phyloP scores from a whole-genome alignment of 768 basidiomycete species.

The Strobilomyces echinocephalus region DNA sequence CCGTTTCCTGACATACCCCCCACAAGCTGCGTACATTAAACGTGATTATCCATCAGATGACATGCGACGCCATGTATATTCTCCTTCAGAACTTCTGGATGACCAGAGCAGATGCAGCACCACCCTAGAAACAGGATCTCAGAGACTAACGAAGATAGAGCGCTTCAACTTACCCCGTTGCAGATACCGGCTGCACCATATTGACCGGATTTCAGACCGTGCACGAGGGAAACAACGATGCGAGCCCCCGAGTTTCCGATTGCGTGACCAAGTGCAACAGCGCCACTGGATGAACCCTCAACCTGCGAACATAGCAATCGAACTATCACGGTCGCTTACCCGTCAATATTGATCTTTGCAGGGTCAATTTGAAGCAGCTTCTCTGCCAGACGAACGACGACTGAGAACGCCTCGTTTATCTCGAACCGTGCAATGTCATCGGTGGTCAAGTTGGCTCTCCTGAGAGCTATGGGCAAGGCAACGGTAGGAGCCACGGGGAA shows the following conservation, averaged over 20 bases:
- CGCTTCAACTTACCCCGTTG: conserved; percentile 72
- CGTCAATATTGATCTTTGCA: conserved; percentile 85
- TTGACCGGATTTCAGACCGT: conserved; percentile 86
- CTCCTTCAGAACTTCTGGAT: conserved; percentile 73
- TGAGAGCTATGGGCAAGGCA: conserved; percentile 82
- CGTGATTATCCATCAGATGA: conserved; percentile 17
- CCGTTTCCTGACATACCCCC: conserved; percentile 15
- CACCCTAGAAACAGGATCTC: conserved; percentile 53
- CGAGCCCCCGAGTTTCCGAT: conserved; percentile 95
- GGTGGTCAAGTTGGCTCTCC: conserved; percentile 77
- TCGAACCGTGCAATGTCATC: conserved; percentile 91
- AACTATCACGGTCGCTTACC: conserved; percentile 43
- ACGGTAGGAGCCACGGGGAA: conserved; percentile 94
- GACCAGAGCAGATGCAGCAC: conserved; percentile 87
- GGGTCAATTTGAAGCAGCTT: conserved; percentile 81
- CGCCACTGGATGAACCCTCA: conserved; percentile 58
- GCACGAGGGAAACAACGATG: conserved; percentile 89
- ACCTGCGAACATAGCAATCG: conserved; percentile 2
- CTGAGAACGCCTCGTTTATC: conserved; percentile 97
- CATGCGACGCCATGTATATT: conserved; percentile 13
- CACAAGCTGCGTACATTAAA: conserved; percentile 1
- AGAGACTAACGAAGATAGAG: conserved; percentile 8
- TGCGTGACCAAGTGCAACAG: conserved; percentile 92
- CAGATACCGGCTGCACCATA: conserved; percentile 96
- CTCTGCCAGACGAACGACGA: conserved; percentile 87